Percentiles rank a stretch among this genome's conserved stretches.
Evolutionary conservation across 2,329 filamentous ascomycete genomes (phyloP).

Genomic region (Aspergillus sclerotialis): DNA sequence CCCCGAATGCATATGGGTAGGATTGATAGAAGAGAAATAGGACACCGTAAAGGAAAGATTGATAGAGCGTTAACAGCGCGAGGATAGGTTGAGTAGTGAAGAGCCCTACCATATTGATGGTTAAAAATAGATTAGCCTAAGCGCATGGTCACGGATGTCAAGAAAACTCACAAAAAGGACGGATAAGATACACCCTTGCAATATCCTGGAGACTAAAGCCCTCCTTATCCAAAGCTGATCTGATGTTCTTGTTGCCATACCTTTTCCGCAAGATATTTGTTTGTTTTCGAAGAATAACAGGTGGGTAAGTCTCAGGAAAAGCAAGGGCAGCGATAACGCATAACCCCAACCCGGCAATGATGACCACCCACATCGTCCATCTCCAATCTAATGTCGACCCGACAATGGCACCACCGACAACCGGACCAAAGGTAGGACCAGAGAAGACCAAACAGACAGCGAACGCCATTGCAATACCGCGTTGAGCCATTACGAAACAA

Average conservation of each 20-base stretch:
- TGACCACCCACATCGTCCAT: constrained; percentile 44
- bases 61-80: constrained; percentile 23
- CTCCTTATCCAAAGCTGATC: constrained; percentile 45
- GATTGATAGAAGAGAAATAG: constrained; percentile 21
- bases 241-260: constrained; percentile 51
- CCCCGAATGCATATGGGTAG: constrained; percentile 23
- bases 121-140: too few species aligned
- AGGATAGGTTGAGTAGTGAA: constrained; percentile 32
- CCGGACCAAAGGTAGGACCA: constrained; percentile 41
- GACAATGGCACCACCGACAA: constrained; percentile 45
- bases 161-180: too few species aligned
- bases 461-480: constrained; percentile 36
- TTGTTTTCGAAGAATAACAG: constrained; percentile 46
- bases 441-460: constrained; percentile 43
- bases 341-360: constrained; percentile 45
- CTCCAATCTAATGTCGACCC: constrained; percentile 42
- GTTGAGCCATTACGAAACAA: constrained; percentile 40
- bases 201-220: constrained; percentile 41
- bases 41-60: constrained; percentile 25
- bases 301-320: constrained; percentile 50
- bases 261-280: constrained; percentile 43
- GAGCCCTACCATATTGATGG: constrained; percentile 24
- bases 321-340: constrained; percentile 25
- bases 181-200: constrained; percentile 39
- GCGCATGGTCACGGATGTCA: too few species aligned